phyloP scores from a whole-genome alignment of 2,329 filamentous ascomycete species.

The Parastagonospora avenae region DNA sequence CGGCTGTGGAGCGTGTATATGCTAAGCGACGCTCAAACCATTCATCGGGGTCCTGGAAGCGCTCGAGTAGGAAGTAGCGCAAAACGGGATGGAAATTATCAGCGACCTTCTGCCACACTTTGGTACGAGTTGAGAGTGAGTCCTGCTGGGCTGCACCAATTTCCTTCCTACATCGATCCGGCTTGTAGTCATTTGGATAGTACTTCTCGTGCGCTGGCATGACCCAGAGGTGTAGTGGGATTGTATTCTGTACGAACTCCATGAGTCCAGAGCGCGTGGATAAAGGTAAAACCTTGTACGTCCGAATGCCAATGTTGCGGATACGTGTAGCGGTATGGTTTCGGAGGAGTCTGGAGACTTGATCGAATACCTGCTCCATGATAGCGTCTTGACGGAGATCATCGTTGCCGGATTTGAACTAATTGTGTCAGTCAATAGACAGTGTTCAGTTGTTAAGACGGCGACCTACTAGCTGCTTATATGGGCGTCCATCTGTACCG shows the following conservation, averaged over 20 bases:
- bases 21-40: slow-evolving; percentile 91
- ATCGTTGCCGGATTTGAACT: slow-evolving; percentile 93
- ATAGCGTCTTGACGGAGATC: slow-evolving; percentile 95
- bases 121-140: slow-evolving; percentile 71
- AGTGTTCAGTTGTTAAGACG: not conserved
- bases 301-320: slow-evolving; percentile 86
- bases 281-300: slow-evolving; percentile 94
- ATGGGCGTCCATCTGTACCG: slow-evolving; percentile 76
- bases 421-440: slow-evolving; percentile 6
- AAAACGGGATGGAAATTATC: slow-evolving; percentile 90
- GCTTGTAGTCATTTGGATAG: slow-evolving; percentile 81
- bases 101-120: slow-evolving; percentile 76
- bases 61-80: slow-evolving; percentile 96
- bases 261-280: slow-evolving; percentile 87
- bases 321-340: slow-evolving; percentile 86
- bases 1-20: slow-evolving; percentile 91
- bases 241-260: slow-evolving; percentile 93
- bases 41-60: slow-evolving; percentile 90
- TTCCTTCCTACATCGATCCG: slow-evolving; percentile 75
- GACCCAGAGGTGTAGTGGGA: slow-evolving; percentile 88
- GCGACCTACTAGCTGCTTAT: slow-evolving; percentile 76
- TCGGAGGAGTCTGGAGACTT: slow-evolving; percentile 87
- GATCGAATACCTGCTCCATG: slow-evolving; percentile 99
- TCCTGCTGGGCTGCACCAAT: slow-evolving; percentile 76
- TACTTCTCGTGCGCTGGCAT: slow-evolving; percentile 89